Conservation (phyloP, 257 asterid species). For the Solanum lycopersicoides region DNA sequence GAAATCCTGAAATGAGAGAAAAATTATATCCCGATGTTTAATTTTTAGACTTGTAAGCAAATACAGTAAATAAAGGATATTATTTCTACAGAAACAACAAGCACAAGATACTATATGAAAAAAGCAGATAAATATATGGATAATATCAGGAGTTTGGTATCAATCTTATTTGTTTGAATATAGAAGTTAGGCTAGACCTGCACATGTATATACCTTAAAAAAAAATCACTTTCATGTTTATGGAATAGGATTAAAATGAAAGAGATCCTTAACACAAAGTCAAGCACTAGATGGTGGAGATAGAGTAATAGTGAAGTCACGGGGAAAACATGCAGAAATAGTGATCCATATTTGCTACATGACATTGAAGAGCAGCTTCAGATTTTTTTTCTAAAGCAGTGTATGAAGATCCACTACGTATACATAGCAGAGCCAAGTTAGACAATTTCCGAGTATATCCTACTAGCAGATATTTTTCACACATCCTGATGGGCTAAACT, state of each 20-base stretch:
- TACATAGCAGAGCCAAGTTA: neutral
- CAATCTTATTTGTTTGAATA: neutral
- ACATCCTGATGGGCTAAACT: neutral
- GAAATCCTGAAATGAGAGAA: constrained; percentile 49
- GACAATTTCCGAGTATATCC: neutral
- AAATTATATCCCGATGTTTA: neutral
- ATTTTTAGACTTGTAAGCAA: neutral
- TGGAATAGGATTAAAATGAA: neutral
- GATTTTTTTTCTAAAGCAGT: neutral
- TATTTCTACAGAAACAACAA: neutral
- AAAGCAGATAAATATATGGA: neutral
- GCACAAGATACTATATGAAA: neutral
- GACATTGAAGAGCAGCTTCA: neutral
- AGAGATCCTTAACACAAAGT: neutral
- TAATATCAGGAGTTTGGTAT: neutral
- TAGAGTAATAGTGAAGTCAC: neutral
- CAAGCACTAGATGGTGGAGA: neutral
- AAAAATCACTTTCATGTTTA: neutral
- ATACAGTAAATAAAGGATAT: neutral
- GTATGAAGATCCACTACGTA: neutral
- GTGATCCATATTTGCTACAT: neutral
- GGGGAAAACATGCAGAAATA: neutral
- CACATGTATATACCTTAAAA: neutral
- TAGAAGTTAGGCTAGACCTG: neutral
- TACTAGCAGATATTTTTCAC: neutral